These are phyloP conservation scores for Penicillium tannophilum DNA, from an alignment of 495 filamentous ascomycete species.

Conservation along the genomic window DNA sequence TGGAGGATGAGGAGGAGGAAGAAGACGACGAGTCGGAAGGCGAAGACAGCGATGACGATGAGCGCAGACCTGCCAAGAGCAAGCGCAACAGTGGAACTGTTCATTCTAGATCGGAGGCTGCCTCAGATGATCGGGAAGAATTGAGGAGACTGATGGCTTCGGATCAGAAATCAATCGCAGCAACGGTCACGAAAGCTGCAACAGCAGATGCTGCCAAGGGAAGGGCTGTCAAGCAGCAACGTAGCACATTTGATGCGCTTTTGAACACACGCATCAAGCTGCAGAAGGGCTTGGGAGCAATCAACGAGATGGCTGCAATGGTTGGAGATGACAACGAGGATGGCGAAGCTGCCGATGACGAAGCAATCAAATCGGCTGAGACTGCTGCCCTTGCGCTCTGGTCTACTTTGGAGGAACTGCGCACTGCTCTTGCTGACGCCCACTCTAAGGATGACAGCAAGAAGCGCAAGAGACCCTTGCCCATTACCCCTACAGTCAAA, in stretches of 20 bases:
- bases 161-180: conserved; percentile 68
- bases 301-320: conserved; percentile 67
- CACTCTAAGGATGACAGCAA: conserved; percentile 48
- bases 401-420: conserved; percentile 77
- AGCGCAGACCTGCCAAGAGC: background rate
- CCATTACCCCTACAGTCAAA: conserved; percentile 51
- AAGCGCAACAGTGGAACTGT: background rate
- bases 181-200: conserved; percentile 70
- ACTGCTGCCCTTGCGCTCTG: conserved; percentile 84
- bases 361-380: conserved; percentile 74
- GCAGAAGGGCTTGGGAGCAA: conserved; percentile 82
- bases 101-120: background rate
- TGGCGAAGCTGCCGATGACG: conserved; percentile 36
- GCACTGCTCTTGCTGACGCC: conserved; percentile 57
- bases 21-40: conserved; percentile 36
- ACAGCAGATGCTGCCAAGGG: conserved; percentile 84
- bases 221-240: conserved; percentile 77
- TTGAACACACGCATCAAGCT: conserved; percentile 86
- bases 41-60: conserved; percentile 1
- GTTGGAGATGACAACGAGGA: conserved; percentile 38
- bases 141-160: conserved; percentile 70
- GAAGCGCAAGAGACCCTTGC: conserved; percentile 60
- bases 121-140: conserved; percentile 51
- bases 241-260: conserved; percentile 80
- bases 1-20: conserved; percentile 29